phyloP scores from a whole-genome alignment of 1,284 basidiomycete genomes.

The Fomes fomentarius region DNA sequence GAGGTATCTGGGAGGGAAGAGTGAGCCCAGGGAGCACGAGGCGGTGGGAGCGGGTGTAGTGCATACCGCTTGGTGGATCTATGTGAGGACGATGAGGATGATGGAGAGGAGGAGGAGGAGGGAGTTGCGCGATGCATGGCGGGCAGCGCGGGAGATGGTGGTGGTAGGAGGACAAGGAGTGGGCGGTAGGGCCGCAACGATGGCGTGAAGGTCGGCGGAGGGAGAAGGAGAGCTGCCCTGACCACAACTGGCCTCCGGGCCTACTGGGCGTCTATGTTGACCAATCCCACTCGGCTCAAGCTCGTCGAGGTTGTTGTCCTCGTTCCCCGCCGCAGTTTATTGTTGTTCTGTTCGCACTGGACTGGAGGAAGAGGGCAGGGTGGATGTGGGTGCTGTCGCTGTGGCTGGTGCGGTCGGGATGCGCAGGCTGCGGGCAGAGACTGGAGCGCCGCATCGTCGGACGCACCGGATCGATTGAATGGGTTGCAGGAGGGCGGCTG shows the following conservation, averaged over 20 bases:
- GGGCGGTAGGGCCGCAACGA: constrained; percentile 35
- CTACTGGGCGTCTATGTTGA: constrained; percentile 16
- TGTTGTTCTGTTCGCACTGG: constrained; percentile 8
- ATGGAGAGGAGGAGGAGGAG: constrained; percentile 30
- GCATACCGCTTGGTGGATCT: constrained; percentile 43
- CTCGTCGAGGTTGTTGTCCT: constrained; percentile 26
- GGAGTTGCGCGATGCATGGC: constrained; percentile 32
- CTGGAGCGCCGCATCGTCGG: constrained; percentile 17
- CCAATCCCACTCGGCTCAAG: constrained; percentile 22
- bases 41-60: constrained; percentile 25
- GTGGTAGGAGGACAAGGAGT: constrained; percentile 43
- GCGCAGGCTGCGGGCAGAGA: neutral
- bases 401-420: neutral
- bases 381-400: neutral
- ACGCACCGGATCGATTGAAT: constrained; percentile 29
- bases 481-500: constrained; percentile 15
- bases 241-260: constrained; percentile 27
- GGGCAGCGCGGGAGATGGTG: constrained; percentile 35
- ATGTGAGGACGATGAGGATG: constrained; percentile 29
- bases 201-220: constrained; percentile 37
- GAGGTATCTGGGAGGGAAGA: constrained; percentile 48
- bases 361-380: neutral
- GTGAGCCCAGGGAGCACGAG: constrained; percentile 29
- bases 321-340: constrained; percentile 2
- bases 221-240: constrained; percentile 31